Base-by-base conservation (phyloP, 148 eudicot genomes). In the Vaccinium macrocarpon region DNA sequence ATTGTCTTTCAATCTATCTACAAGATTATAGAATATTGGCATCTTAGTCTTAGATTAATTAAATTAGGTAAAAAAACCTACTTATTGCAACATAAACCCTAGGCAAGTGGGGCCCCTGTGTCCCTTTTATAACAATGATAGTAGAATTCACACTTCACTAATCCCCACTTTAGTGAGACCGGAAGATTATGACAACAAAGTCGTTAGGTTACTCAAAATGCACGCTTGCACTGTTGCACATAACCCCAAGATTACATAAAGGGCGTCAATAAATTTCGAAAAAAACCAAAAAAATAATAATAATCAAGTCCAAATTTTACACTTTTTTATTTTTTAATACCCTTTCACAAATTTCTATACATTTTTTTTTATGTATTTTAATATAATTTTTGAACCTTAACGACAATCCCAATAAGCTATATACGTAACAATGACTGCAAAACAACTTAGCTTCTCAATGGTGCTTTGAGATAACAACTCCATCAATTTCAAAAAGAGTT, bases 41-140 rank as follows among this genome's bases (percentile, higher is more conserved):
- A 79, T 19, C 50, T 29, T 9, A 74, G 35, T 49, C 51, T 23
- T 16, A 64, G 21, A 42, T 52, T 84, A 85, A 51, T 75, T 77
- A 82, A 61, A 86, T 87, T 91, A 85, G 90, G 92, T 86, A 80
- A 64, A 64, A 64, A 64, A 88, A 83, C 89, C 85, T 85, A 85
- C 86, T 87, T 72, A 85, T 85, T 89, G 84, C 74, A 53, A 59
- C 81, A 70, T 78, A 85, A 86, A 61, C 87, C 86, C 85, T 84
- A 76, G 86, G 61, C 85, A 81, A 51, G 83, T 82, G 88, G 89
- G 83, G 71, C 90, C 87, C 9, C 61, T 76, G 10, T 5, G 3
- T 84, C 1, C 32, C 70, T 70, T 55, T 25, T 46, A 49, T 18
- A 10, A 53, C 18, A 66, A 80, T 83, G 72, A 71, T 59, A 57